Conservation (phyloP, 371 early-diverging fungal genomes). For the Synchytrium microbalum region DNA sequence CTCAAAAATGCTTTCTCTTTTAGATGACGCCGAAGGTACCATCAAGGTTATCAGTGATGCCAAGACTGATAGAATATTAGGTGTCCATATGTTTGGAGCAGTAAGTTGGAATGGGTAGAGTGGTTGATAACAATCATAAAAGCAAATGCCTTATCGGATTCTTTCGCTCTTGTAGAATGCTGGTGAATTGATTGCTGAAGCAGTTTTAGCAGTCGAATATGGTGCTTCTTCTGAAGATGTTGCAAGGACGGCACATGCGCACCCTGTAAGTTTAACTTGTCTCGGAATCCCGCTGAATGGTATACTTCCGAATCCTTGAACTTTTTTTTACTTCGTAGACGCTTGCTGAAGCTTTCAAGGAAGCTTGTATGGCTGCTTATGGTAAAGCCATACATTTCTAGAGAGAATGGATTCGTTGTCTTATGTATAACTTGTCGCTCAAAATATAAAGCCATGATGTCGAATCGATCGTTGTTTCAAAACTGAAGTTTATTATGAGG, state of each 20-base stretch:
- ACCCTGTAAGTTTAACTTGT: constrained; percentile 48
- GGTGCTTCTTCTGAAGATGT: constrained; percentile 94
- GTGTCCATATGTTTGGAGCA: constrained; percentile 95
- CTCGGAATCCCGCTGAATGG: too few relatives aligned
- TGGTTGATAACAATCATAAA: neutral
- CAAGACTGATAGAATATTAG: constrained; percentile 91
- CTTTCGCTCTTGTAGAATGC: constrained; percentile 52
- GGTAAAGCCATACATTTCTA: constrained; percentile 47
- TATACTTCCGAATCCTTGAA: neutral
- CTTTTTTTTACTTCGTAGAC: constrained; percentile 44
- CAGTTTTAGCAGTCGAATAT: constrained; percentile 94
- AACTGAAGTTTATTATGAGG: neutral
- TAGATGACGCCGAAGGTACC: constrained; percentile 79
- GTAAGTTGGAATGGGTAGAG: constrained; percentile 29
- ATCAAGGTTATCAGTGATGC: constrained; percentile 94
- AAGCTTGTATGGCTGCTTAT: constrained; percentile 87
- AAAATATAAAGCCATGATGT: neutral
- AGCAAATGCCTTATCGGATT: neutral
- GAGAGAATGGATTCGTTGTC: too few relatives aligned
- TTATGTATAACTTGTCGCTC: neutral
- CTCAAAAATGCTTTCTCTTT: neutral
- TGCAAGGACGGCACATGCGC: constrained; percentile 96
- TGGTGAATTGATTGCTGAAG: constrained; percentile 98
- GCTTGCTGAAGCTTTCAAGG: constrained; percentile 95
- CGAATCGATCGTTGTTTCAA: neutral